These are phyloP conservation scores for Ramichloridium luteum DNA, from an alignment of 2,329 filamentous ascomycete species.

Conservation along the genomic window DNA sequence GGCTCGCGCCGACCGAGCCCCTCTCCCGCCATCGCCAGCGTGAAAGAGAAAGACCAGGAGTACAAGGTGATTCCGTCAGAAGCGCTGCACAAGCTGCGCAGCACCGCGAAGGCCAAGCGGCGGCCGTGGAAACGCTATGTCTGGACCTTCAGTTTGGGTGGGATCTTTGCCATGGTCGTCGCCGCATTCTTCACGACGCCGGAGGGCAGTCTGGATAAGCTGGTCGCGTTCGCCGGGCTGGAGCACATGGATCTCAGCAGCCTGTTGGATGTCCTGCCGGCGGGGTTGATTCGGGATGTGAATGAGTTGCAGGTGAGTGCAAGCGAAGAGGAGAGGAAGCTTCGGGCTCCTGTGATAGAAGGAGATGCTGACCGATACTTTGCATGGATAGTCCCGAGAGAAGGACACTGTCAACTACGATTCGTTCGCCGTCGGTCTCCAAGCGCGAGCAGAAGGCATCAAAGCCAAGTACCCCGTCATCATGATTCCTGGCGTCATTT, in stretches of 20 bases:
- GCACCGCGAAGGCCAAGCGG: slow-evolving; percentile 23
- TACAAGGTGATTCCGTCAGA: slow-evolving; percentile 41
- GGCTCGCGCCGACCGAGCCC: slow-evolving; percentile 30
- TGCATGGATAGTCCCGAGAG: slow-evolving; percentile 57
- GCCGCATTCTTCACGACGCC: slow-evolving; percentile 82
- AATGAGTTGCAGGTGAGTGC: slow-evolving; percentile 59
- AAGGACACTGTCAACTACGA: slow-evolving; percentile 83
- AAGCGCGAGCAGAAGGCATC: slow-evolving; percentile 70
- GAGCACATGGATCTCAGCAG: slow-evolving; percentile 67
- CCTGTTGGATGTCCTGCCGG: slow-evolving; percentile 75
- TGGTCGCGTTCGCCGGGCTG: slow-evolving; percentile 70
- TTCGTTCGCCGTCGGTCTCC: slow-evolving; percentile 79
- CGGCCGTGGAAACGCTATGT: slow-evolving; percentile 58
- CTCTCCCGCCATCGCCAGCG: slow-evolving; percentile 18
- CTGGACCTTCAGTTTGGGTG: slow-evolving; percentile 77
- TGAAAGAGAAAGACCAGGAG: slow-evolving; percentile 26
- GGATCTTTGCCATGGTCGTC: slow-evolving; percentile 76
- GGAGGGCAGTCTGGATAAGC: slow-evolving; percentile 48
- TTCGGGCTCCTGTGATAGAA: slow-evolving; percentile 2
- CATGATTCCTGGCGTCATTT: slow-evolving; percentile 97
- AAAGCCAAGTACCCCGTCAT: slow-evolving; percentile 76
- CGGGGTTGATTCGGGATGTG: slow-evolving; percentile 73
- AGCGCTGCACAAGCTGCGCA: slow-evolving; percentile 33
- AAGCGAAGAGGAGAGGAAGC: too few relatives aligned
- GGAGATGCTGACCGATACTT: slow-evolving; percentile 21